Conservation (phyloP, 2,329 filamentous ascomycete species). For the Penicillium italicum region DNA sequence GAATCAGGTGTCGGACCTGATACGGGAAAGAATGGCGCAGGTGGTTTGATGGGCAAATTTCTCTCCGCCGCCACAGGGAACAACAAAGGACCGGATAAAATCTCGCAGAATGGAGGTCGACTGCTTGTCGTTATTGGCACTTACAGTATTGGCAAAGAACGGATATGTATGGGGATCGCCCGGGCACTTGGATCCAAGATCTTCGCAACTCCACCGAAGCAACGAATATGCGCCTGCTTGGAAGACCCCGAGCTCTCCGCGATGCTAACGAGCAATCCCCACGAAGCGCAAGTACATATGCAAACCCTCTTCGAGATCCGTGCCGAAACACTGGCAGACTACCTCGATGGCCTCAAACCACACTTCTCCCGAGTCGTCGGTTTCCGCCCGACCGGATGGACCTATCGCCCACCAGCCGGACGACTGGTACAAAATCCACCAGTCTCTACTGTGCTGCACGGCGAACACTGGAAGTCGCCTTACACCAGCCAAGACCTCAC, state of each 20-base stretch:
- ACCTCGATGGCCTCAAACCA: conserved; percentile 73
- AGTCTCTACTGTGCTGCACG: conserved; percentile 63
- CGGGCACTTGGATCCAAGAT: conserved; percentile 83
- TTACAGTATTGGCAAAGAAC: conserved; percentile 96
- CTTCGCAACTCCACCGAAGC: conserved; percentile 78
- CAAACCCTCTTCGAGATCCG: conserved; percentile 92
- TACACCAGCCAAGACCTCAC: conserved; percentile 70
- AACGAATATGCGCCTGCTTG: conserved; percentile 76
- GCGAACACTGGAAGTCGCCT: conserved; percentile 68
- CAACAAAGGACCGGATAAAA: conserved; percentile 23
- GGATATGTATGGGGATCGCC: conserved; percentile 89
- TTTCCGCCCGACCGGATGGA: conserved; percentile 92
- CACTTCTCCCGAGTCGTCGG: conserved; percentile 84
- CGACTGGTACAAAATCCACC: conserved; percentile 60
- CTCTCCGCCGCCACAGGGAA: conserved; percentile 47
- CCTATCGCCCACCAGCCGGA: conserved; percentile 69
- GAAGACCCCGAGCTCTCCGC: conserved; percentile 77
- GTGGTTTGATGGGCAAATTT: conserved; percentile 62
- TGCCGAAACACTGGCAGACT: conserved; percentile 83
- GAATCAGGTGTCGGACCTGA: conserved; percentile 58
- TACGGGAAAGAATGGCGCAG: conserved; percentile 53
- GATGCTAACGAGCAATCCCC: conserved; percentile 73
- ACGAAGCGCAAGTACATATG: conserved; percentile 94
- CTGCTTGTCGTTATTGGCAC: conserved; percentile 91
- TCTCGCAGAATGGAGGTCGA: conserved; percentile 54